Percentiles rank a stretch among this genome's conserved stretches.
Conservation (phyloP, 495 filamentous ascomycete species). For the Penicillium subrubescens region DNA sequence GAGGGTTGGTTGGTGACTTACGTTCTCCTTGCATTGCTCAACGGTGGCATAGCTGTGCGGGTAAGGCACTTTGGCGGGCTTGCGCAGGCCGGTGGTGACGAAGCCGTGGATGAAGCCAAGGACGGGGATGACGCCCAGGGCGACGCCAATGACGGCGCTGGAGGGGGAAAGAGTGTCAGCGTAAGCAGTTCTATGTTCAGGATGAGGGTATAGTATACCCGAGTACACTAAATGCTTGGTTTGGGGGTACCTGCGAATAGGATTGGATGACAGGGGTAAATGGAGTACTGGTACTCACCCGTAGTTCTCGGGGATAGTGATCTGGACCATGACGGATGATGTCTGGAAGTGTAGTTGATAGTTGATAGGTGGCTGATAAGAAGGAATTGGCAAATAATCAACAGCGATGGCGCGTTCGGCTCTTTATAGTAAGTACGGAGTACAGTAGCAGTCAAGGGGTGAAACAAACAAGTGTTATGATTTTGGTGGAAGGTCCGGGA, state of each 20-base stretch:
- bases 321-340: constrained; percentile 43
- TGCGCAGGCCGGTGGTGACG: constrained; percentile 51
- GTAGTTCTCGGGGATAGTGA: constrained; percentile 53
- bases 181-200: not conserved
- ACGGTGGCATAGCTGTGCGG: constrained; percentile 65
- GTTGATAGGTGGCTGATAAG: not conserved
- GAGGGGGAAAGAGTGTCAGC: constrained; percentile 4
- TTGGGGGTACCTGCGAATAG: not conserved
- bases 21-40: constrained; percentile 58
- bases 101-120: constrained; percentile 60
- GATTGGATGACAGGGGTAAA: not conserved
- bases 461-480: not conserved
- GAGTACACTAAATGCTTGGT: not conserved
- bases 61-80: constrained; percentile 57
- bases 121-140: constrained; percentile 54
- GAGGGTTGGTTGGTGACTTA: constrained; percentile 29
- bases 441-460: not conserved
- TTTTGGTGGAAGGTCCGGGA: not conserved
- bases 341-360: constrained; percentile 1
- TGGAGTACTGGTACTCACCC: constrained; percentile 36
- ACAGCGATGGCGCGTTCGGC: not conserved
- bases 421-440: not conserved
- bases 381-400: not conserved
- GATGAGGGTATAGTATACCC: not conserved
- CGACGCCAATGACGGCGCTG: constrained; percentile 62